Conservation (phyloP, 2,329 filamentous ascomycete genomes). For the Trichophyton schoenleinii region DNA sequence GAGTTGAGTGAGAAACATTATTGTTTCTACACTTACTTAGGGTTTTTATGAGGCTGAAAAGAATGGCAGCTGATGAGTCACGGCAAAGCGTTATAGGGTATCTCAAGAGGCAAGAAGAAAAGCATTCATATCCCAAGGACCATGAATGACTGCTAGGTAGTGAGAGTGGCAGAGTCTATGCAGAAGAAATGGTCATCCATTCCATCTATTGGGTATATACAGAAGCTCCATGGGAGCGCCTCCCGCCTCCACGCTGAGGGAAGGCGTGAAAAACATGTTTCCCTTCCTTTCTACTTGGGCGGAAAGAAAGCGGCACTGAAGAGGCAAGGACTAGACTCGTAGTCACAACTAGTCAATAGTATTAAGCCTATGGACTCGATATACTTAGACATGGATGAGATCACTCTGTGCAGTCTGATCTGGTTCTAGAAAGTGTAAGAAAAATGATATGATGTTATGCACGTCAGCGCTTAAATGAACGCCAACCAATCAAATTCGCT, state of each 20-base stretch:
- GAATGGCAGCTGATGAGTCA: background rate
- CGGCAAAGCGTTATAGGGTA: background rate
- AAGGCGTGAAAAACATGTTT: background rate
- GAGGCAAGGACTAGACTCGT: background rate
- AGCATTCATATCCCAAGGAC: background rate
- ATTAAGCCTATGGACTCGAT: too few species aligned
- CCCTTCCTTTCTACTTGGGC: background rate
- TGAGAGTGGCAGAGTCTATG: background rate
- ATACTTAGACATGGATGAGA: too few species aligned
- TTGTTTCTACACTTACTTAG: background rate
- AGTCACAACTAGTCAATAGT: too few species aligned
- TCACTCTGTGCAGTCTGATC: too few species aligned
- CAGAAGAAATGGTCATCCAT: background rate
- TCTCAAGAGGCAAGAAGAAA: background rate
- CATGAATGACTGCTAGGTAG: background rate
- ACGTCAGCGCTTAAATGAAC: too few species aligned
- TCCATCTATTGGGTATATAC: background rate
- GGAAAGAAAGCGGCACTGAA: too few species aligned
- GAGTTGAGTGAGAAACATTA: background rate
- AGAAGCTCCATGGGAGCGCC: background rate
- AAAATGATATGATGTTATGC: too few species aligned
- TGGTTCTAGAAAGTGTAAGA: too few species aligned
- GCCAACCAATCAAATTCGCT: too few species aligned
- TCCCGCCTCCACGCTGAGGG: background rate
- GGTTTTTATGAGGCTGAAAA: background rate